Percentiles rank a stretch among this genome's conserved stretches.
phyloP scores from a whole-genome alignment of 176 grass and related monocot genomes.

The Microstegium vimineum region DNA sequence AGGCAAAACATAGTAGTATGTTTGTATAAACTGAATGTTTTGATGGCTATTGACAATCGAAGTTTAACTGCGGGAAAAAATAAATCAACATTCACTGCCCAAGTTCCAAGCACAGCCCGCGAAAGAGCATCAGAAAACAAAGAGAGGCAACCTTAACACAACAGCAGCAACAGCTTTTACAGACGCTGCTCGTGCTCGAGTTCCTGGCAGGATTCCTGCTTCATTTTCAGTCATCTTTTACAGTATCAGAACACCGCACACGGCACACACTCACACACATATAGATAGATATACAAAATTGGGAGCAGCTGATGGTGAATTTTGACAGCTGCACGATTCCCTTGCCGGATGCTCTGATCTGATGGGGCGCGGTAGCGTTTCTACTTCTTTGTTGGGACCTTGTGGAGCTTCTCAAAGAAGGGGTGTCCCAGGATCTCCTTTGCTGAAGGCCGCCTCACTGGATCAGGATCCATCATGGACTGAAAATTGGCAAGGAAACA shows the following conservation, averaged over 20 bases:
- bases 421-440: constrained; percentile 63
- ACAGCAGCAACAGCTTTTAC: constrained; percentile 24
- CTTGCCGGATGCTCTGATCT: not conserved
- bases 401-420: constrained; percentile 59
- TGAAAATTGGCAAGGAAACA: constrained; percentile 24
- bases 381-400: constrained; percentile 24
- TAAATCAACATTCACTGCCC: not conserved
- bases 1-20: not conserved
- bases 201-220: not conserved
- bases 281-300: constrained; percentile 35
- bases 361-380: not conserved
- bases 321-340: not conserved
- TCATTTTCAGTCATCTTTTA: constrained; percentile 12
- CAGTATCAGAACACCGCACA: constrained; percentile 13
- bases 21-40: not conserved
- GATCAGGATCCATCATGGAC: constrained; percentile 96
- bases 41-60: not conserved
- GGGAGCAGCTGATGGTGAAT: constrained; percentile 1
- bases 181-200: not conserved
- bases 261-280: not conserved
- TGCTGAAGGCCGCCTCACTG: constrained; percentile 76
- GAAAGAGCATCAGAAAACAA: constrained; percentile 1
- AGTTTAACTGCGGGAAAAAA: not conserved
- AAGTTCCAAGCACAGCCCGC: not conserved
- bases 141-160: not conserved